These are phyloP conservation scores for Keithomyces neogunnii DNA, from an alignment of 2,329 filamentous ascomycete species.

Conservation along the genomic window DNA sequence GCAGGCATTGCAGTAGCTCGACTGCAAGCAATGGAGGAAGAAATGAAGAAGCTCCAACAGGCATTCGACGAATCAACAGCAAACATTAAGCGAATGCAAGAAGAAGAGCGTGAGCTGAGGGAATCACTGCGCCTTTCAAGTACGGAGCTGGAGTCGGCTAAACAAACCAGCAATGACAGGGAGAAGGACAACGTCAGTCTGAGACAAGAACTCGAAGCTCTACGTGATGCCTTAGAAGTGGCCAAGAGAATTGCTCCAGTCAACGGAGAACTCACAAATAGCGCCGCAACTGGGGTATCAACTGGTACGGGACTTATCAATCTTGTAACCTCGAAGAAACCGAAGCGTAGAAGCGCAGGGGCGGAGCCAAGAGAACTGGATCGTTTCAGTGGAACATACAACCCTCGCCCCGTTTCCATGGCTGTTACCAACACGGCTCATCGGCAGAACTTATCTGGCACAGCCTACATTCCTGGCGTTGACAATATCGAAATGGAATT, in stretches of 20 bases:
- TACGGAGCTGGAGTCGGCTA: constrained; percentile 72
- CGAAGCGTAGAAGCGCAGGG: constrained; percentile 86
- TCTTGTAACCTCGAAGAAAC: constrained; percentile 92
- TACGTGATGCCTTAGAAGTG: constrained; percentile 86
- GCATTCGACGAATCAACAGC: constrained; percentile 84
- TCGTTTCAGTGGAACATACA: constrained; percentile 86
- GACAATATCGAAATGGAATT: constrained; percentile 95
- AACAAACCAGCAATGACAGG: constrained; percentile 63
- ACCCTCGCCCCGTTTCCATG: constrained; percentile 94
- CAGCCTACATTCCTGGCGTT: constrained; percentile 68
- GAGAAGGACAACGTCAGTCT: constrained; percentile 82
- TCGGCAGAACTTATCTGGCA: constrained; percentile 63
- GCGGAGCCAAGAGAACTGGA: constrained; percentile 79
- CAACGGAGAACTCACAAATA: constrained; percentile 50
- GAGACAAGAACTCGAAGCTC: constrained; percentile 77
- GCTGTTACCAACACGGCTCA: constrained; percentile 62
- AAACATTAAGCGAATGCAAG: constrained; percentile 89
- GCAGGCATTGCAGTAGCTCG: constrained; percentile 91
- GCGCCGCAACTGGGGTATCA: constrained; percentile 33
- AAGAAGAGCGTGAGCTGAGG: constrained; percentile 80
- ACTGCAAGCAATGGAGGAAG: constrained; percentile 83
- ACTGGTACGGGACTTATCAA: constrained; percentile 80
- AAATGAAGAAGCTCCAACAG: constrained; percentile 84
- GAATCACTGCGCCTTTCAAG: constrained; percentile 75
- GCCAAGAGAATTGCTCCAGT: constrained; percentile 70